A percentile compares a stretch with the other conserved stretches of the same genome.
These are phyloP conservation scores for Lasiodiplodia sp. DNA, from an alignment of 2,329 filamentous ascomycete genomes.

Conservation along the genomic window DNA sequence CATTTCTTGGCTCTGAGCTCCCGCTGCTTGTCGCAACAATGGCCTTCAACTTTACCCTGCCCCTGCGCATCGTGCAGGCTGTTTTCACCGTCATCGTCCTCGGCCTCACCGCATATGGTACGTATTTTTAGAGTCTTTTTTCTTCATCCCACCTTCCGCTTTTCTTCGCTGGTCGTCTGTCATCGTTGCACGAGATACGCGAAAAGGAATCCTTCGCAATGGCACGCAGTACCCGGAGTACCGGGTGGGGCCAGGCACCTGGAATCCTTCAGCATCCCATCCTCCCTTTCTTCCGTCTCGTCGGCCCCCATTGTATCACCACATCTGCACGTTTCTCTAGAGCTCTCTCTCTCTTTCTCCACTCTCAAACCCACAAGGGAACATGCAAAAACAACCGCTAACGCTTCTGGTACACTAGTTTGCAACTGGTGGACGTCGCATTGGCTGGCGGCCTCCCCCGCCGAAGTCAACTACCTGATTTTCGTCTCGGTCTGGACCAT, in stretches of 20 bases:
- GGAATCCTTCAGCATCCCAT: not conserved
- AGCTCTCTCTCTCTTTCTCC: no score
- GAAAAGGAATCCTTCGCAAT: slow-evolving; percentile 7
- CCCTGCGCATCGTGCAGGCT: slow-evolving; percentile 71
- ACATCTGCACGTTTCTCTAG: no score
- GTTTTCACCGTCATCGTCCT: slow-evolving; percentile 77
- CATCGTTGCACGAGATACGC: slow-evolving; percentile 8
- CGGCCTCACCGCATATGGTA: slow-evolving; percentile 77
- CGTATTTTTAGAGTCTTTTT: slow-evolving; percentile 38
- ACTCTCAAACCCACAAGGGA: no score
- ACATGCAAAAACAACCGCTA: not conserved
- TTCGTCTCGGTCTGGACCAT: slow-evolving; percentile 79
- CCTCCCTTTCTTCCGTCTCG: no score
- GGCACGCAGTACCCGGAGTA: not conserved
- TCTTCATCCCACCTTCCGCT: not conserved
- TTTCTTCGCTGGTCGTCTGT: not conserved
- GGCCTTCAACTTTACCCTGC: slow-evolving; percentile 64
- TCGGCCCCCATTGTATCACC: no score
- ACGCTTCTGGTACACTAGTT: slow-evolving; percentile 53
- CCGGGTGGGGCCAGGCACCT: not conserved
- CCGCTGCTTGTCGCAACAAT: slow-evolving; percentile 44
- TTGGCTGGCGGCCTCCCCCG: slow-evolving; percentile 61
- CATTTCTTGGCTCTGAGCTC: no score
- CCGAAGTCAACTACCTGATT: slow-evolving; percentile 76
- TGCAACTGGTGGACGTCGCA: slow-evolving; percentile 61